Percentiles rank a stretch among this genome's conserved stretches.
phyloP scores from a whole-genome alignment of 257 asterid genomes.

The Przewalskia tangutica region DNA sequence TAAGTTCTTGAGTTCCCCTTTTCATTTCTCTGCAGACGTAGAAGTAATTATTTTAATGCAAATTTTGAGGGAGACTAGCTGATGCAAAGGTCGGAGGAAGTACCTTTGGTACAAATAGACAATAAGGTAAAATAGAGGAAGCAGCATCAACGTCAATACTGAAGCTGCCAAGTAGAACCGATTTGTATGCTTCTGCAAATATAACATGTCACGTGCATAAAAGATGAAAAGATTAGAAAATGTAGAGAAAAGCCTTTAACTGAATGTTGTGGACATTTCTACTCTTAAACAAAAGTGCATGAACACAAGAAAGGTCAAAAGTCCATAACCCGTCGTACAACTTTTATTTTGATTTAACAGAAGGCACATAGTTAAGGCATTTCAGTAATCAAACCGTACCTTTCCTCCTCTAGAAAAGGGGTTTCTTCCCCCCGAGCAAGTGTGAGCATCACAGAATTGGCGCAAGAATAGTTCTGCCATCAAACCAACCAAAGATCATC shows the following conservation, averaged over 20 bases:
- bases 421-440: conserved; percentile 54
- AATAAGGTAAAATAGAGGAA: conserved; percentile 63
- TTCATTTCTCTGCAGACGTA: conserved; percentile 45
- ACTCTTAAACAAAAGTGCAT: neutral
- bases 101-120: conserved; percentile 72
- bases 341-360: neutral
- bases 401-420: conserved; percentile 85
- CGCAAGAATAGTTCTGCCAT: conserved; percentile 64
- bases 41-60: neutral
- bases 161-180: conserved; percentile 59
- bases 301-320: neutral
- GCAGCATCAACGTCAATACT: conserved; percentile 65
- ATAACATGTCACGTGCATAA: conserved; percentile 3
- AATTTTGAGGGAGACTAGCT: neutral
- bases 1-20: conserved; percentile 56
- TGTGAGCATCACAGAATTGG: conserved; percentile 90
- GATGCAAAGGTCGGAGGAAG: conserved; percentile 11
- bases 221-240: neutral
- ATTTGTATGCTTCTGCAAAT: conserved; percentile 64
- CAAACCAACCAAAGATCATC: conserved; percentile 9
- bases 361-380: neutral
- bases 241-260: neutral
- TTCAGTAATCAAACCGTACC: conserved; percentile 31
- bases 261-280: neutral
- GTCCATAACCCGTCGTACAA: neutral